Evolutionary conservation across 2,329 filamentous ascomycete genomes (phyloP), one percentile per base, ranked within the genome.

Genomic region (Seiridium unicorne): DNA sequence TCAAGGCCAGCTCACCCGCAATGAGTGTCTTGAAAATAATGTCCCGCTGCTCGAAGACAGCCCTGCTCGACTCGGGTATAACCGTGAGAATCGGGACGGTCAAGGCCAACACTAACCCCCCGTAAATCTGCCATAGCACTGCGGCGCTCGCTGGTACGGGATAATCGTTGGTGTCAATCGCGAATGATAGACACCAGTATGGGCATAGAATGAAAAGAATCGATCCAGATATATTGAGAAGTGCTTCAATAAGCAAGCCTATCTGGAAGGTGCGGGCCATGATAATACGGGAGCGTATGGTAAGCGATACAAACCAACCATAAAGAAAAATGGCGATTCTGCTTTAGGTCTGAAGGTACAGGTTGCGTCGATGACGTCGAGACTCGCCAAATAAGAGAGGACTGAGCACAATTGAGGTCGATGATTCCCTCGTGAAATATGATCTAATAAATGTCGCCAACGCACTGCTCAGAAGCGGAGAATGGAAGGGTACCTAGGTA

Each of bases 71-170:
- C 32, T 65, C 44, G 7, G 63, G 61, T 38, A 65, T 61, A 35
- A 64, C 64, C 34, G 60, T 55, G 40, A 66, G 26, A 13, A 65
- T 44, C 10, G 66, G 66, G 31, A 68, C 36, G 3, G 64, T 63
- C 44, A 68, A 59, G 1, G 65, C 61, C 5, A 68, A 60, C 11
- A 68, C 63, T 2, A 68, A 58, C 42, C 51, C 62, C n/a, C 63
- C 66, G 51, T 64, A 68, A n/a, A 64, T 49, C 55, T 66, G 65
- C 60, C 61, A 66, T 2, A 68, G 54, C 4, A 66, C 44, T 3
- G 65, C 58, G 11, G 66, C 58, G 38, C 61, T 64, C 34, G 60
- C 53, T 26, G 66, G 61, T 10, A 66, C 59, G n/a, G 3, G 26
- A 10, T 42, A 8, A 6, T 54, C 18, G 10, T 48, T 6, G 9